Base-by-base conservation (phyloP, 352 stramenopile genomes). In the Pythium myriotylum region DNA sequence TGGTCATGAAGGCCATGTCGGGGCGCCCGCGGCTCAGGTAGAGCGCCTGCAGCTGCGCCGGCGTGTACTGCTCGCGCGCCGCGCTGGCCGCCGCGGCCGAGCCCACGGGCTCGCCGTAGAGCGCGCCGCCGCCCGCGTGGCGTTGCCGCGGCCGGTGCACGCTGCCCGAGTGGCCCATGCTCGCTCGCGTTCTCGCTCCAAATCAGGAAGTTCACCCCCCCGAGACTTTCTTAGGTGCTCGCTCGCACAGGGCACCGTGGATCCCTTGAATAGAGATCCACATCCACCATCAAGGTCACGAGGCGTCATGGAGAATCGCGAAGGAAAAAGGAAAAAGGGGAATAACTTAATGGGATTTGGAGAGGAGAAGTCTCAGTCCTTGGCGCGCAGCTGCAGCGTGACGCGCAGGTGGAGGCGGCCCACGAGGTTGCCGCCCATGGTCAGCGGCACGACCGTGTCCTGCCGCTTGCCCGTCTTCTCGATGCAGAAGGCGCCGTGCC, bases 1-100 rank as follows among this genome's bases (percentile, higher is more conserved):
- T 84, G 37, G 84, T 87, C 71, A 95, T 88, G 69, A 95, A 95
- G 10, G 76, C 86, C 84, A 94, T 87, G 62, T 95, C 86, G 0
- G 84, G 82, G 2, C 86, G 75, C 1, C 84, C 81, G 46, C 78
- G 79, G 56, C 75, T 94, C 60, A 93, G 54, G 61, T 94, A 95
- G 51, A 95, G 69, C 27, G 86, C 84, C 68, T 95, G 84, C 61
- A 95, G 80, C 58, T 92, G 84, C 62, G 79, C 83, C 13, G 80
- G 83, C 33, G 86, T 92, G 80, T 93, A 94, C 58, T 81, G 70
- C 24, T 67, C 65, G 24, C 66, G 79, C 45, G 76, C 65, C 23
- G 65, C 72, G 48, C 68, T 70, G n/a, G 66, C 58, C 2, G 67
- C 53, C 1, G 58, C 66, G 7, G 63, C 51, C 35, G 62, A 72